Evolutionary conservation across 768 basidiomycete genomes (phyloP).

Genomic region (Lepiota venenata): DNA sequence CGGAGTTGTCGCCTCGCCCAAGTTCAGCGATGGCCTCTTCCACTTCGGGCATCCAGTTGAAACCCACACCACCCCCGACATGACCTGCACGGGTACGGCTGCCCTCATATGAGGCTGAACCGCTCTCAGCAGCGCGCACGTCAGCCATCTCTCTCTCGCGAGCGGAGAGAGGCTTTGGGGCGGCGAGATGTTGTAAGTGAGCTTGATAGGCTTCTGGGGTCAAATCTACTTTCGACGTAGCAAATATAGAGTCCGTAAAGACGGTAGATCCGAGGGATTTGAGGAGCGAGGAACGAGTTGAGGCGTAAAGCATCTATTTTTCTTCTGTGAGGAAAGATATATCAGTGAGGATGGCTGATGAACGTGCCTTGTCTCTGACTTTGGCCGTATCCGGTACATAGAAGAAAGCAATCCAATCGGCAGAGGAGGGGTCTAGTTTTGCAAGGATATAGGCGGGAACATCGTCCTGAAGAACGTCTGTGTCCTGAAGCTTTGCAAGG

Average conservation of each 20-base stretch:
- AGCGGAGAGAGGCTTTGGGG: slow-evolving; percentile 79
- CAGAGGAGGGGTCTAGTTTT: slow-evolving; percentile 52
- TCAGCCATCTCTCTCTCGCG: slow-evolving; percentile 82
- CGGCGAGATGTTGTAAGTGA: slow-evolving; percentile 66
- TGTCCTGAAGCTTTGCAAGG: slow-evolving; percentile 49
- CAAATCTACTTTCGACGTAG: slow-evolving; percentile 66
- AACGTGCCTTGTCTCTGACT: slow-evolving; percentile 73
- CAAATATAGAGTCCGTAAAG: slow-evolving; percentile 76
- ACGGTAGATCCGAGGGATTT: slow-evolving; percentile 71
- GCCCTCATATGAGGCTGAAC: slow-evolving; percentile 48
- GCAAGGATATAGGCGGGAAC: slow-evolving; percentile 76
- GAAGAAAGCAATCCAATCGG: slow-evolving; percentile 71
- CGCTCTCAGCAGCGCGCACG: slow-evolving; percentile 69
- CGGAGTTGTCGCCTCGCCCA: slow-evolving; percentile 40
- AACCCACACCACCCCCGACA: slow-evolving; percentile 56
- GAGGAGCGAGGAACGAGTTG: slow-evolving; percentile 65
- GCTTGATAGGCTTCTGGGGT: slow-evolving; percentile 68
- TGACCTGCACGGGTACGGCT: slow-evolving; percentile 53
- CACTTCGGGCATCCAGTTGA: slow-evolving; percentile 66
- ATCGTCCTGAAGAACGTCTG: slow-evolving; percentile 50
- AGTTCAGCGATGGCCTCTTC: slow-evolving; percentile 63
- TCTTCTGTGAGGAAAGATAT: slow-evolving; percentile 1
- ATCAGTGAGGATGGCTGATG: background rate
- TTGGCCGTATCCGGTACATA: slow-evolving; percentile 84
- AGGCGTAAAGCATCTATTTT: slow-evolving; percentile 83